A percentile compares a stretch with the other conserved stretches of the same genome.
phyloP scores from a whole-genome alignment of 306 rosid species.

The Styphnolobium japonicum region DNA sequence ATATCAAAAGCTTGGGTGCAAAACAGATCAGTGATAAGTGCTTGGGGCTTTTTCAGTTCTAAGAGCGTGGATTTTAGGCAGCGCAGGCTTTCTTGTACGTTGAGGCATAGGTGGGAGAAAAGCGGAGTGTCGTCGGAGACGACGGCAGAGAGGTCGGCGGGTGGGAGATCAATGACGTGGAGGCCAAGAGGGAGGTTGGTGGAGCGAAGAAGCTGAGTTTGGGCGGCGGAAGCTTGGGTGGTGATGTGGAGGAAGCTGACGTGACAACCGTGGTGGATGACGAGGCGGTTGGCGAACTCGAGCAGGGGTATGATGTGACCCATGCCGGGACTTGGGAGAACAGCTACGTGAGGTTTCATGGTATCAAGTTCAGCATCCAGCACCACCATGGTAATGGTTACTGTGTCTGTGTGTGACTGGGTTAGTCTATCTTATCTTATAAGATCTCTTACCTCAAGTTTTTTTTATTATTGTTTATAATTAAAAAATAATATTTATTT shows the following conservation, averaged over 20 bases:
- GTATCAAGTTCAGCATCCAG: not conserved
- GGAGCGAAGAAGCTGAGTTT: constrained; percentile 31
- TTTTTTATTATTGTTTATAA: no score
- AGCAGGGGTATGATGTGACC: constrained; percentile 51
- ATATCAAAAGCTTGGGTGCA: constrained; percentile 43
- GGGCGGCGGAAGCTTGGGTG: constrained; percentile 39
- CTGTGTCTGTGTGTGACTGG: no score
- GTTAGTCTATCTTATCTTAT: no score
- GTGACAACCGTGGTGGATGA: constrained; percentile 23
- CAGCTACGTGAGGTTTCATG: constrained; percentile 27
- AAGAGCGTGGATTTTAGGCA: constrained; percentile 30
- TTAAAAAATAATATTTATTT: no score
- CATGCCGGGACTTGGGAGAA: constrained; percentile 46
- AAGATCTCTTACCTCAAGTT: no score
- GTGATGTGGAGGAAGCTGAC: constrained; percentile 54
- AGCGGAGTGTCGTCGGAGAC: not conserved
- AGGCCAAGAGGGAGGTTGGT: constrained; percentile 28
- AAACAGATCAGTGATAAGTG: constrained; percentile 39
- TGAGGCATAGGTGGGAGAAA: constrained; percentile 23
- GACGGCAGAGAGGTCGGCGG: not conserved
- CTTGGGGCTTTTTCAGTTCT: constrained; percentile 24
- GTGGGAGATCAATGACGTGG: constrained; percentile 32
- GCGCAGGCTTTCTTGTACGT: constrained; percentile 25
- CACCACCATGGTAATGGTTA: no score
- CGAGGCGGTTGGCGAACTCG: constrained; percentile 38